Evolutionary conservation across 78 protist genomes (phyloP).

Genomic region (Guillardia theta): DNA sequence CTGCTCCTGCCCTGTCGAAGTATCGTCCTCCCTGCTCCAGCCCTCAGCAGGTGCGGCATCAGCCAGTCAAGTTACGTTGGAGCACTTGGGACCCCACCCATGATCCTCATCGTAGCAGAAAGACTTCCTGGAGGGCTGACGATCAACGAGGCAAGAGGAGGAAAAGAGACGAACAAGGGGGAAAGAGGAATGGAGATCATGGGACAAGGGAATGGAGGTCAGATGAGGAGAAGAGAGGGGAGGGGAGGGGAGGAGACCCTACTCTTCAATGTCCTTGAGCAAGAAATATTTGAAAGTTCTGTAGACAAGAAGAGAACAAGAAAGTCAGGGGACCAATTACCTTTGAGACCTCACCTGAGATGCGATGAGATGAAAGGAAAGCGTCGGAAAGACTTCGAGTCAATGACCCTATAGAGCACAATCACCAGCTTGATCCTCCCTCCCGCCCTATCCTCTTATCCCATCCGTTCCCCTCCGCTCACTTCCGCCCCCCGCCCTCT

Average conservation of each 20-base stretch:
- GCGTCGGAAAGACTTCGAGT: not conserved
- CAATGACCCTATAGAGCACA: not conserved
- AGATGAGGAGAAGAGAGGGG: not conserved
- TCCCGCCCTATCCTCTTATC: not conserved
- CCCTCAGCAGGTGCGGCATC: not conserved
- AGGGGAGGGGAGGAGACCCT: not conserved
- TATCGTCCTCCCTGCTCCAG: not conserved
- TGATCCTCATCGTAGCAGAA: not conserved
- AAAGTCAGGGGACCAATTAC: too few relatives aligned
- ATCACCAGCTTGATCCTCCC: not conserved
- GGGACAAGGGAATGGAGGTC: not conserved
- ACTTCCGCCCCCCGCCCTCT: not conserved
- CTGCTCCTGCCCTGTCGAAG: constrained; percentile 34
- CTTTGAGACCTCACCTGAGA: too few relatives aligned
- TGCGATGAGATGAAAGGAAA: not conserved
- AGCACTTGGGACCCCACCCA: not conserved
- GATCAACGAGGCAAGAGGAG: not conserved
- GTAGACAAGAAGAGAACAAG: not conserved
- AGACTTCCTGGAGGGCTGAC: not conserved
- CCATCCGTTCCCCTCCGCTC: not conserved
- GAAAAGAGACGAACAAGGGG: not conserved
- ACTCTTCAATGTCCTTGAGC: too few relatives aligned
- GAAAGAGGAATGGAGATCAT: not conserved
- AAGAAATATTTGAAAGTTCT: not conserved
- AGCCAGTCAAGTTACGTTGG: not conserved